These are phyloP conservation scores for Xerocomus alliaceus DNA, from an alignment of 1,284 basidiomycete genomes.

Conservation along the genomic window DNA sequence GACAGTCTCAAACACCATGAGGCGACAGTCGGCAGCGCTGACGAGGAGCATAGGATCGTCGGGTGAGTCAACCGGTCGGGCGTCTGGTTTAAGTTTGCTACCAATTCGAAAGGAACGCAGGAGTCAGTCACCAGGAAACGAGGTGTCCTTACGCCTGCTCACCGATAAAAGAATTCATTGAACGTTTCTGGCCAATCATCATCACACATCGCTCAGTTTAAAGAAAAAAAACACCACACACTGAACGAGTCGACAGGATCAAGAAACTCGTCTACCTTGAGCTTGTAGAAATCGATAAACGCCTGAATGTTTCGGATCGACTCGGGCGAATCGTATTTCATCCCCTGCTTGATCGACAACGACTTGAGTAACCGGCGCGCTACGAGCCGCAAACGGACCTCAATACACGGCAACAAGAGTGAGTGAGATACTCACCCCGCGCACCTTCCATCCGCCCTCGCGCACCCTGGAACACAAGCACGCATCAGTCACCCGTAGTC, in stretches of 20 bases:
- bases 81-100: slow-evolving; percentile 85
- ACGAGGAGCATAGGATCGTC: slow-evolving; percentile 82
- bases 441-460: slow-evolving; percentile 90
- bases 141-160: not conserved
- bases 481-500: not conserved
- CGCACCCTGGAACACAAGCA: slow-evolving; percentile 62
- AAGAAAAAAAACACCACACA: slow-evolving; percentile 43
- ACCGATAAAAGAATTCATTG: slow-evolving; percentile 88
- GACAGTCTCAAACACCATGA: slow-evolving; percentile 92
- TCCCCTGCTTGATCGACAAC: slow-evolving; percentile 91
- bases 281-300: slow-evolving; percentile 91
- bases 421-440: slow-evolving; percentile 60
- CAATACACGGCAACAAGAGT: not conserved
- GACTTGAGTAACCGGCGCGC: slow-evolving; percentile 77
- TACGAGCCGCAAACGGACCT: slow-evolving; percentile 55
- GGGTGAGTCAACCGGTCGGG: slow-evolving; percentile 78
- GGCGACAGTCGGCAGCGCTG: slow-evolving; percentile 90
- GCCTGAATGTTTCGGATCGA: slow-evolving; percentile 84
- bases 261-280: slow-evolving; percentile 83
- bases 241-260: slow-evolving; percentile 87
- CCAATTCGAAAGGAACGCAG: slow-evolving; percentile 14
- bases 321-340: slow-evolving; percentile 88
- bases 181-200: slow-evolving; percentile 69
- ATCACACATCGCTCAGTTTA: not conserved
- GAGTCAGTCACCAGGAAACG: slow-evolving; percentile 42